Conservation (phyloP, 495 filamentous ascomycete genomes). For the Penicillium angulare region DNA sequence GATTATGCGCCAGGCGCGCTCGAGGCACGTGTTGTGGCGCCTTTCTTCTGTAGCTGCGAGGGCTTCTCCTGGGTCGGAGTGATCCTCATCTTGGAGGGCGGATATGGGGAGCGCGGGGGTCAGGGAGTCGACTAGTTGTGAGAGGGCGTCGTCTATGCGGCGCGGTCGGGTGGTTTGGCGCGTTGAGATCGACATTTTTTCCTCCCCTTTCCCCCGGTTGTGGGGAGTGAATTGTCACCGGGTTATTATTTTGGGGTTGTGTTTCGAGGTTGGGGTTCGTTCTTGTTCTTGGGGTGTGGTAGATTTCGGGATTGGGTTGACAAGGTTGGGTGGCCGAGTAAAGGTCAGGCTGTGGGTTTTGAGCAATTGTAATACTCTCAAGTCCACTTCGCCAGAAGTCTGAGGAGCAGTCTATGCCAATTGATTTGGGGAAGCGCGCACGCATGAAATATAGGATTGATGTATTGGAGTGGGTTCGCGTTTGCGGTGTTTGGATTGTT, state of each 20-base stretch:
- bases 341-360: background rate
- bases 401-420: background rate
- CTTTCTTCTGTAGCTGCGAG: conserved; percentile 44
- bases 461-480: conserved; percentile 15
- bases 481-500: conserved; percentile 22
- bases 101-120: conserved; percentile 39
- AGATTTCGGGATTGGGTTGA: background rate
- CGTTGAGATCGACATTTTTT: conserved; percentile 35
- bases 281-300: background rate
- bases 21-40: conserved; percentile 39
- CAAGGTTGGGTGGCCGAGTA: conserved; percentile 2
- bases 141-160: conserved; percentile 56
- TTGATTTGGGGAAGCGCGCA: conserved; percentile 2
- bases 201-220: conserved; percentile 13
- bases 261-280: conserved; percentile 1
- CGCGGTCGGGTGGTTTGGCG: conserved; percentile 37
- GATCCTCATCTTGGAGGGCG: conserved; percentile 32
- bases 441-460: background rate
- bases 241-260: conserved; percentile 1
- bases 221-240: conserved; percentile 3
- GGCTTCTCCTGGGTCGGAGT: conserved; percentile 44
- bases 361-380: background rate
- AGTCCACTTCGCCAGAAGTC: background rate
- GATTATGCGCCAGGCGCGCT: conserved; percentile 46
- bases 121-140: conserved; percentile 53